A percentile compares a stretch with the other conserved stretches of the same genome.
phyloP scores from a whole-genome alignment of 2,329 filamentous ascomycete genomes.

The Diaporthe sp. region DNA sequence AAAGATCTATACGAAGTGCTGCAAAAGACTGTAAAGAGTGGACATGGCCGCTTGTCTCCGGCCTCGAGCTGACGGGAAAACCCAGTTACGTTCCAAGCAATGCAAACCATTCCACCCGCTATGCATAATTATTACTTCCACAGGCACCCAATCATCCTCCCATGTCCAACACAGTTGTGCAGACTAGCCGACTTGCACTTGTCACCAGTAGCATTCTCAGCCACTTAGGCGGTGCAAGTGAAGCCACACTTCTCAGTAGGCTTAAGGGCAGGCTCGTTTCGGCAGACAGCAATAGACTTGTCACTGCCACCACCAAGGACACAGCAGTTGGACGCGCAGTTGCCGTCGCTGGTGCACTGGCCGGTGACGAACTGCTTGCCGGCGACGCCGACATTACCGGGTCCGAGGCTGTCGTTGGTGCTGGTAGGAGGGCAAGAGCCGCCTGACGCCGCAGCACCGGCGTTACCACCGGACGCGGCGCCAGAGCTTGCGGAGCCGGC shows the following conservation, averaged over 20 bases:
- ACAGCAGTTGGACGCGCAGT: conserved; percentile 34
- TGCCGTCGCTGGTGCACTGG: conserved; percentile 21
- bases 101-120: conserved; percentile 9
- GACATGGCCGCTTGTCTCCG: conserved; percentile 14
- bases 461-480: background rate
- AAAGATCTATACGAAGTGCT: background rate
- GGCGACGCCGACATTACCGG: background rate
- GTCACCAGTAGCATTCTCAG: background rate
- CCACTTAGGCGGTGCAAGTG: conserved; percentile 14
- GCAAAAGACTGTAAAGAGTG: background rate
- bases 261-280: conserved; percentile 20
- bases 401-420: conserved; percentile 21
- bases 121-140: conserved; percentile 12
- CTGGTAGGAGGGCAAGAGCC: background rate
- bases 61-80: background rate
- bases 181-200: no score
- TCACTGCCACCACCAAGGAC: conserved; percentile 17
- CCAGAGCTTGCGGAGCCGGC: conserved; percentile 2
- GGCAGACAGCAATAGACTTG: conserved; percentile 27
- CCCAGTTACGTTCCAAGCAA: background rate
- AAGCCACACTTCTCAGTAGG: conserved; percentile 24
- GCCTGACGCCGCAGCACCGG: background rate
- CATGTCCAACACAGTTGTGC: background rate
- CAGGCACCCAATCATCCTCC: background rate
- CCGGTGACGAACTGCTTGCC: conserved; percentile 37